phyloP scores from a whole-genome alignment of 2,329 filamentous ascomycete genomes.

The Parascedosporium putredinis region DNA sequence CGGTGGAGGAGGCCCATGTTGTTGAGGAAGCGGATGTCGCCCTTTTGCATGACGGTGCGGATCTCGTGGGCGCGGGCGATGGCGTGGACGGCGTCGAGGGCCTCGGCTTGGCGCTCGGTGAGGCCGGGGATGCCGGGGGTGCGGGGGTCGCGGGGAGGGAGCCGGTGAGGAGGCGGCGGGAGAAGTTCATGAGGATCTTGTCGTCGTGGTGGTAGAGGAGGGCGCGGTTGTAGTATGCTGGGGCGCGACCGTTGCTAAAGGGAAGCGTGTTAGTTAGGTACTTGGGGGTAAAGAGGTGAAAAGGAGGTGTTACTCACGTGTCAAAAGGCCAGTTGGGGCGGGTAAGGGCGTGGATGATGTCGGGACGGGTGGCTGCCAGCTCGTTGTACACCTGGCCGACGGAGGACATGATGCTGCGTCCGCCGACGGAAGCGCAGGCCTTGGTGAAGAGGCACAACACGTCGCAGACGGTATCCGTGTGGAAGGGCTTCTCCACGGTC shows the following conservation, averaged over 20 bases:
- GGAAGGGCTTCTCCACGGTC: constrained; percentile 32
- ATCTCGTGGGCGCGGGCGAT: constrained; percentile 34
- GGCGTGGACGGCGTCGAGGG: constrained; percentile 40
- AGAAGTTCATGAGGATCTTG: constrained; percentile 9
- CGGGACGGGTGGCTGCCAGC: constrained; percentile 42
- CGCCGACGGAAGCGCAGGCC: constrained; percentile 37
- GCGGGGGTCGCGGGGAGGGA: constrained; percentile 26
- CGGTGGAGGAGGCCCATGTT: constrained; percentile 45
- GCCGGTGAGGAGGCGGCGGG: constrained; percentile 12
- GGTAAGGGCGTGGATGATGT: constrained; percentile 42
- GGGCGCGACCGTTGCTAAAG: constrained; percentile 6
- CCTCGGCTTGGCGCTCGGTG: constrained; percentile 41
- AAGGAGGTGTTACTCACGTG: constrained; percentile 3
- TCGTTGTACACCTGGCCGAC: constrained; percentile 50
- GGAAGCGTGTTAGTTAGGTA: background rate
- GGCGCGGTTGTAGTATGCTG: constrained; percentile 7
- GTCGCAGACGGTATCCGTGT: constrained; percentile 44
- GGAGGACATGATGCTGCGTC: constrained; percentile 42
- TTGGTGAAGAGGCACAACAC: constrained; percentile 43
- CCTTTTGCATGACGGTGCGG: constrained; percentile 34
- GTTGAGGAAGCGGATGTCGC: constrained; percentile 45
- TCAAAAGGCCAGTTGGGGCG: constrained; percentile 19
- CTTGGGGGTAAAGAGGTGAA: background rate
- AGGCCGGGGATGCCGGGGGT: constrained; percentile 44
- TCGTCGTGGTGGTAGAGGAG: constrained; percentile 11